phyloP scores from a whole-genome alignment of 2,329 filamentous ascomycete species.

The Grosmannia clavigera region DNA sequence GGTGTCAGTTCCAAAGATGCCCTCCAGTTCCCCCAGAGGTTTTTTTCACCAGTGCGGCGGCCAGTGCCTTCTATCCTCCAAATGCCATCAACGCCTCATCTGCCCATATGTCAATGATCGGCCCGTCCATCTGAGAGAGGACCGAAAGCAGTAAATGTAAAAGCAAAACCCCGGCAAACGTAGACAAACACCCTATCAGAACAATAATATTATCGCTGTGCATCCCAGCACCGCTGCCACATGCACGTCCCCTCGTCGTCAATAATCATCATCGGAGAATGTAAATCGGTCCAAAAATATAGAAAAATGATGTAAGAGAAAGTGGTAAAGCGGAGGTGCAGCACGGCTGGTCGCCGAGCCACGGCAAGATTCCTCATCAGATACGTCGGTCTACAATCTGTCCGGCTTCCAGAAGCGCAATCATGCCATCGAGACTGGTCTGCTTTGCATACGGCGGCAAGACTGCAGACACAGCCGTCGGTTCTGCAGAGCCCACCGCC shows the following conservation, averaged over 20 bases:
- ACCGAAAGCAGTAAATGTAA: neutral
- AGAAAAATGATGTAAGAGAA: neutral
- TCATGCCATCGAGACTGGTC: slow-evolving; percentile 41
- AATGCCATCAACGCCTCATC: neutral
- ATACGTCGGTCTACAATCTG: slow-evolving; percentile 37
- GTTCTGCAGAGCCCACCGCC: neutral
- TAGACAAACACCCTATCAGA: neutral
- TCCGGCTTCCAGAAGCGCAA: slow-evolving; percentile 43
- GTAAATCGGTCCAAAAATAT: neutral
- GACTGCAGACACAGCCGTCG: neutral
- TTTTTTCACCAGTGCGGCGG: neutral
- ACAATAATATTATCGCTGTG: neutral
- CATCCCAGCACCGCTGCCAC: neutral
- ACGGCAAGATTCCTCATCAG: neutral
- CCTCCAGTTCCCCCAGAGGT: neutral
- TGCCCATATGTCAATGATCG: neutral
- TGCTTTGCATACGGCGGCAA: neutral
- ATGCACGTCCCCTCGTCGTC: neutral
- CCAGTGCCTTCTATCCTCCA: neutral
- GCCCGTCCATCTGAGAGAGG: neutral
- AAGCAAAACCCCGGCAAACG: neutral
- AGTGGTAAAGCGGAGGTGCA: neutral
- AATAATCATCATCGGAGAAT: neutral
- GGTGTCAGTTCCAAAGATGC: neutral
- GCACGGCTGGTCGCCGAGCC: neutral